phyloP scores from a whole-genome alignment of 23 red algal species.

The Gracilariopsis chorda region DNA sequence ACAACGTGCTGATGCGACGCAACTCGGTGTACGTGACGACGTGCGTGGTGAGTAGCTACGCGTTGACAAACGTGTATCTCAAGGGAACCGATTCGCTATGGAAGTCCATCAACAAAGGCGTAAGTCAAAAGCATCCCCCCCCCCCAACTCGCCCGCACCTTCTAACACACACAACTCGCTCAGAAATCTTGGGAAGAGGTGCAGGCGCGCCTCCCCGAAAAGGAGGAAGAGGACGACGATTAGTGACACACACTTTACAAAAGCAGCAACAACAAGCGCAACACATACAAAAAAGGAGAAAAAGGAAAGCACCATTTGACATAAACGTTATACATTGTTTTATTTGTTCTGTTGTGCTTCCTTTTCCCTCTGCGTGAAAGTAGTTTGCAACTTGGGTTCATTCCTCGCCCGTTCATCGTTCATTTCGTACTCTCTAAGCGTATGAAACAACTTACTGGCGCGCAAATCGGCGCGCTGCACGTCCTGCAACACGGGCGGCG shows the following conservation, averaged over 20 bases:
- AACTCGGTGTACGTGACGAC: conserved; percentile 76
- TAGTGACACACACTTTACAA: not conserved
- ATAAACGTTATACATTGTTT: too few species aligned
- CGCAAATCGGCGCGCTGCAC: not conserved
- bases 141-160: not conserved
- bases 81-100: conserved; percentile 63
- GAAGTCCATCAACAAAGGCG: conserved; percentile 73
- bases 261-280: too few species aligned
- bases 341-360: not conserved
- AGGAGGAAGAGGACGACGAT: conserved; percentile 33
- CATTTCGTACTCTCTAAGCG: not conserved
- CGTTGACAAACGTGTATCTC: conserved; percentile 52
- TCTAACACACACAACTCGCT: not conserved
- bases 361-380: not conserved
- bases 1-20: conserved; percentile 85
- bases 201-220: not conserved
- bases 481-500: not conserved
- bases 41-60: conserved; percentile 66
- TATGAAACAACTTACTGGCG: not conserved
- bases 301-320: too few species aligned
- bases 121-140: not conserved
- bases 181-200: conserved; percentile 62
- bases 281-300: too few species aligned
- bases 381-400: not conserved
- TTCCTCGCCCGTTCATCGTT: not conserved